Conservation (phyloP, 495 filamentous ascomycete genomes). For the Annulohypoxylon nitens region DNA sequence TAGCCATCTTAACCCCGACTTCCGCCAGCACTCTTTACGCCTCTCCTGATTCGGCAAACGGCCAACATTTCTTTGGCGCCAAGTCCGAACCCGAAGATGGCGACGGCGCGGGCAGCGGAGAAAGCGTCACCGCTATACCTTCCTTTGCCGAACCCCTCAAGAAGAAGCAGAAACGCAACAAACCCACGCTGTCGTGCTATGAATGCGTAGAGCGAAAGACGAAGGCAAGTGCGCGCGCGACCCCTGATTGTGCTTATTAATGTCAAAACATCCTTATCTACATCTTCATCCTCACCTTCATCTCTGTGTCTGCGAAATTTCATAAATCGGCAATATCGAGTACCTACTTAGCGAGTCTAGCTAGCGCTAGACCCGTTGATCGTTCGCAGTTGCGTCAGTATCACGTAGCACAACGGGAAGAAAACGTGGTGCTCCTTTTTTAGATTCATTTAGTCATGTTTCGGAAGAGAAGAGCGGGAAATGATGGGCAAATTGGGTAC, state of each 20-base stretch:
- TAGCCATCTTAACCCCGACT: conserved; percentile 49
- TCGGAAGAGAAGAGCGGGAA: conserved; percentile 14
- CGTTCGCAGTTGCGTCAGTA: conserved; percentile 47
- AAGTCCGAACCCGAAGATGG: conserved; percentile 54
- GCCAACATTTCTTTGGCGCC: conserved; percentile 43
- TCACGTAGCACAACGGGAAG: conserved; percentile 56
- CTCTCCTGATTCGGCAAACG: conserved; percentile 52
- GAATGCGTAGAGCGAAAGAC: conserved; percentile 80
- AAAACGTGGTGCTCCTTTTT: conserved; percentile 12
- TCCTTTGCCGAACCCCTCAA: conserved; percentile 54
- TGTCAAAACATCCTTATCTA: not conserved
- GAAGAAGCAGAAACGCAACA: conserved; percentile 81
- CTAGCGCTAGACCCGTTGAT: conserved; percentile 34
- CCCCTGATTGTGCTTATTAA: not conserved
- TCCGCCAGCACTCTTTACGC: conserved; percentile 57
- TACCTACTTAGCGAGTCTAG: conserved; percentile 26
- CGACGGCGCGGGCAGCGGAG: conserved; percentile 43
- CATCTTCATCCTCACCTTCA: not conserved
- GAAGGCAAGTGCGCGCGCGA: conserved; percentile 62
- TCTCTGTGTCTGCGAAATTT: conserved; percentile 9
- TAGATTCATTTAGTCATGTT: not conserved
- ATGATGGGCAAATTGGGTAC: conserved; percentile 3
- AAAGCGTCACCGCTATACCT: conserved; percentile 50
- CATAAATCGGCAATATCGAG: conserved; percentile 4
- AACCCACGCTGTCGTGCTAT: conserved; percentile 78